Conservation (phyloP, 164 flowering plant genomes). For the Kingdonia uniflora region DNA sequence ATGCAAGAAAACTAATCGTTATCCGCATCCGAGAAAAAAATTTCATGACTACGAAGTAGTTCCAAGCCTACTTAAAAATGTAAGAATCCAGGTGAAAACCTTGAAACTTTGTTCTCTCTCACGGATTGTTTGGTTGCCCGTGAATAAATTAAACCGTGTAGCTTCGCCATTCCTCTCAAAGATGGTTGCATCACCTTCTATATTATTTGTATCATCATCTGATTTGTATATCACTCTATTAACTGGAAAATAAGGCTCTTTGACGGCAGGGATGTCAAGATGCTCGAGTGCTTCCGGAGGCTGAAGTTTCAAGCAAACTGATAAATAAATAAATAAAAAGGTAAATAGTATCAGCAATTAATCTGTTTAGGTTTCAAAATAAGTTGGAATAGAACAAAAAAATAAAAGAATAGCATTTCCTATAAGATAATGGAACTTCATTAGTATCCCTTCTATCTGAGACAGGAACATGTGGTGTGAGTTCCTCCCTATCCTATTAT, state of each 20-base stretch:
- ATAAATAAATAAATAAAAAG: too few species aligned
- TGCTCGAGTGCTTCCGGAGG: conserved; percentile 63
- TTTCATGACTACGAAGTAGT: neutral
- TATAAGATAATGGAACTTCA: too few species aligned
- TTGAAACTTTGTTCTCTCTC: conserved; percentile 73
- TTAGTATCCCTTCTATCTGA: too few species aligned
- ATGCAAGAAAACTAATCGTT: too few species aligned
- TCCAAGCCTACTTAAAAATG: neutral
- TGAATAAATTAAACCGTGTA: conserved; percentile 67
- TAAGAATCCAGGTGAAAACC: conserved; percentile 30
- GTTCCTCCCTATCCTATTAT: too few species aligned
- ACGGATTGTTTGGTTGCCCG: conserved; percentile 64
- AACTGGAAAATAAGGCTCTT: conserved; percentile 26
- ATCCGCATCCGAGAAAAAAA: neutral
- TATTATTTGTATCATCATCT: conserved; percentile 22
- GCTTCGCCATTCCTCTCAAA: conserved; percentile 20
- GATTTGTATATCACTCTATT: conserved; percentile 47
- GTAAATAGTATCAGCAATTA: conserved; percentile 1
- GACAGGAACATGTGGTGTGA: too few species aligned
- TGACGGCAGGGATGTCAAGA: conserved; percentile 42
- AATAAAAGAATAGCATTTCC: too few species aligned
- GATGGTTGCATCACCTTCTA: conserved; percentile 19
- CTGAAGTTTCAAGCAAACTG: conserved; percentile 84
- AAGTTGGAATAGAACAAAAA: neutral
- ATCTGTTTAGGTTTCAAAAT: neutral